Conservation (phyloP, 176 grass and related monocot species). For the Saccharum officinarum region DNA sequence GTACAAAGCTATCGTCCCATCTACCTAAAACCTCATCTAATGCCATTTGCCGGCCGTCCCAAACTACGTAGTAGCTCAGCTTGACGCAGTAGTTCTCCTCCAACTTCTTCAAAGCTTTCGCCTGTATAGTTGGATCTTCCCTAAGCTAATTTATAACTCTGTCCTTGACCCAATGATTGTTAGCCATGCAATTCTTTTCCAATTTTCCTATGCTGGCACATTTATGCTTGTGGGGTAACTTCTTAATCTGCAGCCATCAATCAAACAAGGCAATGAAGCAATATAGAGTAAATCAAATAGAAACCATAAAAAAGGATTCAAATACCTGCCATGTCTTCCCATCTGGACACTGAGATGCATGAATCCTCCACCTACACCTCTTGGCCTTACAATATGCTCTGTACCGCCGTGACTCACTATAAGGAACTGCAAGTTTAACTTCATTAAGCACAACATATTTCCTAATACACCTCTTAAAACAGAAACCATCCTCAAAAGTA, state of each 20-base stretch:
- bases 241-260: not conserved
- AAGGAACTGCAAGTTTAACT: not conserved
- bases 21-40: no score
- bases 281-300: no score
- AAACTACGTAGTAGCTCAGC: no score
- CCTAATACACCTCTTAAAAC: not conserved
- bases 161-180: no score
- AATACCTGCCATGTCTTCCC: not conserved
- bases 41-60: no score
- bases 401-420: not conserved
- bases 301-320: fast-evolving
- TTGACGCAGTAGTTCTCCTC: no score
- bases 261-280: not conserved
- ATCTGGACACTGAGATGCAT: not conserved
- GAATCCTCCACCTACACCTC: not conserved
- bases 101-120: not conserved
- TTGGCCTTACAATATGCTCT: not conserved
- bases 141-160: no score
- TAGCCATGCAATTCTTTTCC: no score
- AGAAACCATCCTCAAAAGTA: no score
- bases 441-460: not conserved
- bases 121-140: no score
- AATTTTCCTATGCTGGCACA: no score
- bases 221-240: not conserved
- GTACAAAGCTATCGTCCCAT: no score